Evolutionary conservation across 345 rosid genomes (phyloP).

Genomic region (Trapa bicornis): DNA sequence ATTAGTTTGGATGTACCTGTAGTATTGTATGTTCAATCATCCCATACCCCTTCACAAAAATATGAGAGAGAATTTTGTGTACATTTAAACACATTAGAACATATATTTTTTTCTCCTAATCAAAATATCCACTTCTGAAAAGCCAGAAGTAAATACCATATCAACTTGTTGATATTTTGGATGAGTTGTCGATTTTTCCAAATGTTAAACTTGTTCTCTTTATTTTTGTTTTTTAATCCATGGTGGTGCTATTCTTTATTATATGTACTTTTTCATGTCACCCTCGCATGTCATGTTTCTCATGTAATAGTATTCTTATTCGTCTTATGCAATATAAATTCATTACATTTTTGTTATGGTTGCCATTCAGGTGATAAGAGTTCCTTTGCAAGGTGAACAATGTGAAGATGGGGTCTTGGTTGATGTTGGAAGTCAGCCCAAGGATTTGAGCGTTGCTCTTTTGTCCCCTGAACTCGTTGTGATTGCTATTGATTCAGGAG

Average conservation of each 20-base stretch:
- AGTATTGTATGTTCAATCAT: background rate
- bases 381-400: slow-evolving; percentile 53
- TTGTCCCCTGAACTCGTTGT: slow-evolving; percentile 55
- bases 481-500: slow-evolving; percentile 65
- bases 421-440: slow-evolving; percentile 79
- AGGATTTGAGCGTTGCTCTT: slow-evolving; percentile 71
- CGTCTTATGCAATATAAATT: background rate
- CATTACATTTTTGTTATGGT: background rate
- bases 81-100: background rate
- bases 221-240: too few species aligned
- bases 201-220: too few species aligned
- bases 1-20: background rate
- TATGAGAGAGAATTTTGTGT: background rate
- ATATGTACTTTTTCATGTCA: background rate
- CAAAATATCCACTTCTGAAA: background rate
- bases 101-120: background rate
- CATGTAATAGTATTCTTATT: background rate
- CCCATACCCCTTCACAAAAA: background rate
- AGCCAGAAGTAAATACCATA: too few species aligned
- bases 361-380: slow-evolving; percentile 56
- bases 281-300: background rate
- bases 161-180: background rate
- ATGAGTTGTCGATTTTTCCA: background rate
- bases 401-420: slow-evolving; percentile 51
- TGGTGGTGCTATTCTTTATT: background rate